These are phyloP conservation scores for Lactarius sanguifluus DNA, from an alignment of 768 basidiomycete species.

Conservation along the genomic window DNA sequence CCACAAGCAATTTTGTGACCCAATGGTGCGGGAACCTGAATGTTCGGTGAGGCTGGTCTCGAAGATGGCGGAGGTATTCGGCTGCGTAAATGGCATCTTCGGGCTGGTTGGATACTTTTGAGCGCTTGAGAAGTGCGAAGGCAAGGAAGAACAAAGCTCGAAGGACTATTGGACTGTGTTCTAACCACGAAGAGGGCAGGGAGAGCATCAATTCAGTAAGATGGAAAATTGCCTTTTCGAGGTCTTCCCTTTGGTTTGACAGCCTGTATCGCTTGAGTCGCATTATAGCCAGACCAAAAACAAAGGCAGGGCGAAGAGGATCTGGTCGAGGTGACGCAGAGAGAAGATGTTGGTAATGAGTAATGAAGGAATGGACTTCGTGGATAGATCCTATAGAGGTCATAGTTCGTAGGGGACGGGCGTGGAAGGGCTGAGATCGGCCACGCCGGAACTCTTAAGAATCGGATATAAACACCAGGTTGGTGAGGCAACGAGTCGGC, in stretches of 20 bases:
- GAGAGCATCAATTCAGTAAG: background rate
- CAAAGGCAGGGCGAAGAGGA: background rate
- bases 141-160: background rate
- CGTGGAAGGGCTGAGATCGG: background rate
- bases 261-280: background rate
- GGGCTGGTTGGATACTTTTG: background rate
- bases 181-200: background rate
- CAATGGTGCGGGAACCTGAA: background rate
- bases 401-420: background rate
- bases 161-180: background rate
- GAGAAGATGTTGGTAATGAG: background rate
- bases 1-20: background rate
- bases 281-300: background rate
- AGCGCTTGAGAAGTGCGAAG: background rate
- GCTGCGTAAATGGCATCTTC: background rate
- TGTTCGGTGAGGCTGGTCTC: background rate
- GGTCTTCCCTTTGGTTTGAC: background rate
- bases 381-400: background rate
- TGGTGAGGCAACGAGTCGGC: background rate
- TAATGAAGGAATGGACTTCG: background rate
- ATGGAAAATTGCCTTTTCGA: background rate
- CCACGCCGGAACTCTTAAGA: background rate
- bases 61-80: background rate
- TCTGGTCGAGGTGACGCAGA: background rate
- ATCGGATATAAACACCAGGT: background rate